Percentiles rank a stretch among this genome's conserved stretches.
phyloP scores from a whole-genome alignment of 495 filamentous ascomycete species.

The Aspergillus campestris region DNA sequence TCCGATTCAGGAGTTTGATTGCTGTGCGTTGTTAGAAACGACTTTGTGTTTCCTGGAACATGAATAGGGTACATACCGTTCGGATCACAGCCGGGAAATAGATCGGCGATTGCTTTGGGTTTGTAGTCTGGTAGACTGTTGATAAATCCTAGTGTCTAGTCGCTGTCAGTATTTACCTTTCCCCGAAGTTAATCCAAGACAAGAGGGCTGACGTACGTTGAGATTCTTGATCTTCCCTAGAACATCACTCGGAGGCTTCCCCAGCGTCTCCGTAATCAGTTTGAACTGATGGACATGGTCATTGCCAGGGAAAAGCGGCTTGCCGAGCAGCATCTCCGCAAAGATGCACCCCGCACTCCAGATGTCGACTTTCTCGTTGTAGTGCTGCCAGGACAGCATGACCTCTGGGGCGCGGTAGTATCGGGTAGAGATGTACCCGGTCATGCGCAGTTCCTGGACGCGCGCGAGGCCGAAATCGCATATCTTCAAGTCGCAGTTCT shows the following conservation, averaged over 20 bases:
- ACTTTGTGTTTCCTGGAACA: neutral
- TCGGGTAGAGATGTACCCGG: constrained; percentile 91
- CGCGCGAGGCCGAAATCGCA: constrained; percentile 94
- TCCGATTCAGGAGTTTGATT: constrained; percentile 83
- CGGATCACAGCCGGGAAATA: constrained; percentile 44
- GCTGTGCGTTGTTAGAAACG: constrained; percentile 42
- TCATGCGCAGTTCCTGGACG: constrained; percentile 97
- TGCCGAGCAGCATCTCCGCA: constrained; percentile 95
- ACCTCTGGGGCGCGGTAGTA: constrained; percentile 97
- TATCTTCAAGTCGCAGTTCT: constrained; percentile 97
- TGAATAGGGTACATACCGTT: constrained; percentile 67
- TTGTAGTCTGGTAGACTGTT: too few relatives aligned
- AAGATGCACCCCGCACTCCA: constrained; percentile 98
- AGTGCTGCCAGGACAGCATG: constrained; percentile 99
- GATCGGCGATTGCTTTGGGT: too few relatives aligned
- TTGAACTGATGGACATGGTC: constrained; percentile 98
- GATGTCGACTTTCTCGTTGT: constrained; percentile 96
- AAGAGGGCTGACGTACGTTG: too few relatives aligned
- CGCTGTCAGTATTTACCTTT: too few relatives aligned
- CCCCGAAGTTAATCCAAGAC: too few relatives aligned
- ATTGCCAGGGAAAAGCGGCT: constrained; percentile 93
- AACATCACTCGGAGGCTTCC: constrained; percentile 94
- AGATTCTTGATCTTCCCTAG: too few relatives aligned
- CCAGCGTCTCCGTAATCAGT: constrained; percentile 92
- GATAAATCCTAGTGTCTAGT: too few relatives aligned